These are phyloP conservation scores for Phellopilus nigrolimitatus DNA, from an alignment of 1,284 basidiomycete species.

Conservation along the genomic window DNA sequence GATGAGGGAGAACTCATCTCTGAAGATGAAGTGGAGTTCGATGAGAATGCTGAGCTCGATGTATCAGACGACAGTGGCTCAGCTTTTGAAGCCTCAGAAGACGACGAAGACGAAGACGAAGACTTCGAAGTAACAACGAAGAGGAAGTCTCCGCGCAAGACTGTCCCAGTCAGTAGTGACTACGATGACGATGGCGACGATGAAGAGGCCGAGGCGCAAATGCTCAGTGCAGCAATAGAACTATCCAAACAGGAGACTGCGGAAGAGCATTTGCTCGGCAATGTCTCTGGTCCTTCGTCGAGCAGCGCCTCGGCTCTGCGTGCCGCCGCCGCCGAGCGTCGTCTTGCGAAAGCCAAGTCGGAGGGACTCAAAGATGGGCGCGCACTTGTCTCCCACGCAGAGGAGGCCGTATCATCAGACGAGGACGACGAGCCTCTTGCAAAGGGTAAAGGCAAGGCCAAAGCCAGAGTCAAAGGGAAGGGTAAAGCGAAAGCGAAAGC, in stretches of 20 bases:
- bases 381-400: slow-evolving; percentile 26
- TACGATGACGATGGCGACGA: slow-evolving; percentile 26
- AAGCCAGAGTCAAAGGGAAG: slow-evolving; percentile 28
- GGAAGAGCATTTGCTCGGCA: slow-evolving; percentile 24
- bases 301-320: slow-evolving; percentile 41
- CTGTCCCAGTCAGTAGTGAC: slow-evolving; percentile 17
- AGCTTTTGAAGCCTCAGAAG: slow-evolving; percentile 27
- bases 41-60: slow-evolving; percentile 11
- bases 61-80: slow-evolving; percentile 22
- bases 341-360: slow-evolving; percentile 32
- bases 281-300: slow-evolving; percentile 32
- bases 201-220: slow-evolving; percentile 45
- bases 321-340: slow-evolving; percentile 52
- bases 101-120: slow-evolving; percentile 38
- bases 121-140: slow-evolving; percentile 37
- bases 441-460: slow-evolving; percentile 31
- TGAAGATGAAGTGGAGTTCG: slow-evolving; percentile 23
- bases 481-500: slow-evolving; percentile 26
- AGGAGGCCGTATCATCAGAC: slow-evolving; percentile 28
- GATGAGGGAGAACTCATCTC: slow-evolving; percentile 24
- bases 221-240: slow-evolving; percentile 54
- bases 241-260: slow-evolving; percentile 47
- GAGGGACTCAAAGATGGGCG: slow-evolving; percentile 25
- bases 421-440: slow-evolving; percentile 37
- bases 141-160: slow-evolving; percentile 24